Evolutionary conservation across 306 rosid genomes (phyloP), one percentile per base, ranked within the genome.

Genomic region (Glycine tomentella): DNA sequence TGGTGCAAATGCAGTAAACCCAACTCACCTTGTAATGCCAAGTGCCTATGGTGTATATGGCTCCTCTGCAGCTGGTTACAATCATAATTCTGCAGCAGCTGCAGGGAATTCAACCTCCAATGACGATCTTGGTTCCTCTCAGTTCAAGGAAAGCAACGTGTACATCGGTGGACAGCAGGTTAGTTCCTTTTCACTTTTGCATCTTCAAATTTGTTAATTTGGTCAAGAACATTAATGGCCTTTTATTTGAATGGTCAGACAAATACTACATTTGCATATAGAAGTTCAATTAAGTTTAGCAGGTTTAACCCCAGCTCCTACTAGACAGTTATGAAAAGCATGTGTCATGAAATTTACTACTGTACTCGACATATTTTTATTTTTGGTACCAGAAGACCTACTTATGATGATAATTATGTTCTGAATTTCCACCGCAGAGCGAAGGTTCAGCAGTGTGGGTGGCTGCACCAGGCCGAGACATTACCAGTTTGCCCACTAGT

Each of bases 361-460:
- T 69, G 9, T 25, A 25, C 31, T 25, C 31, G 31, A 25, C 31
- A 25, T 53, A 8, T 73, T 38, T n/a, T 76, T 56, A 25, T 67
- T 14, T 79, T 45, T 5, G 44, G 58, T 66, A 16, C 33, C 40
- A 9, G 31, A 42, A 70, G 25, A 57, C 52, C 45, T 64, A 13
- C 16, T 0, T 59, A 56, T 66, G 71, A 76, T 80, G 52, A 83
- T 72, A n/a, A 49, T 48, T 33, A 64, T 52, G 55, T 75, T 61
- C 9, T 72, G 78, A 66, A 61, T 76, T 82, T 87, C 78, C 34
- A 12, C 70, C 68, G 80, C 89, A 95, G 99, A 95, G 90, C 2
- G 98, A 95, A 89, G 94, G 97, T 76, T 91, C 96, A 2, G 91
- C 96, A 8, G 92, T 95, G 74, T 95, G 99, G 99, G 86, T 93